Evolutionary conservation across 768 basidiomycete genomes (phyloP).

Genomic region (Sporobolomyces phaffii): DNA sequence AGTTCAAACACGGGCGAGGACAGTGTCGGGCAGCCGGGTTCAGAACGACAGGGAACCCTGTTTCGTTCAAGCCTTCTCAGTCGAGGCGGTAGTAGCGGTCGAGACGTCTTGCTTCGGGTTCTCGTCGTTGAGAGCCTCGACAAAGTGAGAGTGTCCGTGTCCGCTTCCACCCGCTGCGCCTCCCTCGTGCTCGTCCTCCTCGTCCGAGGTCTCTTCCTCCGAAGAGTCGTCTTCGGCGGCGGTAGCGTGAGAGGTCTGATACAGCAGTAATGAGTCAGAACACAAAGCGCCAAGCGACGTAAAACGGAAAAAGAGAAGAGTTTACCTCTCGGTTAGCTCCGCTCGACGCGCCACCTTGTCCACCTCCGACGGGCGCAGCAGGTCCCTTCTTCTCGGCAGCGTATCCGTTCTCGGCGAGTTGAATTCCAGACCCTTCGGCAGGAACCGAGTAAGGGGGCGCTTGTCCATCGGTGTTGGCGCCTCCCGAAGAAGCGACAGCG

Average conservation of each 20-base stretch:
- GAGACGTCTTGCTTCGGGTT: background rate
- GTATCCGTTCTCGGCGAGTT: slow-evolving; percentile 37
- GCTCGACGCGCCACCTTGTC: background rate
- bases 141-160: slow-evolving; percentile 10
- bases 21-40: no score
- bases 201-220: slow-evolving; percentile 14
- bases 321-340: slow-evolving; percentile 7
- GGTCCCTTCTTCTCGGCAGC: slow-evolving; percentile 42
- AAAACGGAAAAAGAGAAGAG: background rate
- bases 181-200: background rate
- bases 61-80: slow-evolving; percentile 3
- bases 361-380: background rate
- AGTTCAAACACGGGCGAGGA: no score
- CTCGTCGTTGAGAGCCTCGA: slow-evolving; percentile 5
- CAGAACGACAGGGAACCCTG: no score
- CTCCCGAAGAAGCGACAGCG: background rate
- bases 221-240: slow-evolving; percentile 3
- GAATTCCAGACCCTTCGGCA: slow-evolving; percentile 25
- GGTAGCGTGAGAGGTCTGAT: background rate
- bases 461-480: background rate
- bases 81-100: background rate
- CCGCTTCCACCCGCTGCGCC: background rate
- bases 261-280: background rate
- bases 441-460: slow-evolving; percentile 38
- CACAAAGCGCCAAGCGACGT: no score